Conservation (phyloP, 139 green algal species). For the Gonium pectorale region DNA sequence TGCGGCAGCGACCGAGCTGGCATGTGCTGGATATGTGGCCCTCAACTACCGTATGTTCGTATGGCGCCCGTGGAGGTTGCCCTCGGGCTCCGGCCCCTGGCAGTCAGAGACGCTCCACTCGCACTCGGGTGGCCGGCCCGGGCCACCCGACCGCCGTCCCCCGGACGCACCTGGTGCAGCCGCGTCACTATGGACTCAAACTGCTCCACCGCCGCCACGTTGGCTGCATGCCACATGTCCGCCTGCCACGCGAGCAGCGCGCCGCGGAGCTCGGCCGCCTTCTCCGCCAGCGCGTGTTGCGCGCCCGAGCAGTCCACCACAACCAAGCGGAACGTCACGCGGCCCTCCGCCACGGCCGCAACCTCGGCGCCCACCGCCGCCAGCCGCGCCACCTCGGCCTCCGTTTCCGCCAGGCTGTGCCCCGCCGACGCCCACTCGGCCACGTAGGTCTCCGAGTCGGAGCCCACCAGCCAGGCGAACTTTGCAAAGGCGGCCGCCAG, state of each 20-base stretch:
- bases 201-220: constrained; percentile 38
- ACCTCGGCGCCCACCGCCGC: constrained; percentile 57
- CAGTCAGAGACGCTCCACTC: too few species aligned
- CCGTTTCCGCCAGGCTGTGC: constrained; percentile 72
- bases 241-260: constrained; percentile 49
- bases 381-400: constrained; percentile 66
- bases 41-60: too few species aligned
- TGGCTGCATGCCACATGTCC: constrained; percentile 51
- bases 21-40: too few species aligned
- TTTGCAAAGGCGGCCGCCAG: constrained; percentile 56
- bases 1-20: too few species aligned
- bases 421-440: constrained; percentile 58
- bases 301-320: constrained; percentile 18
- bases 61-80: too few species aligned
- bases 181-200: constrained; percentile 36
- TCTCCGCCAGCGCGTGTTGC: constrained; percentile 30
- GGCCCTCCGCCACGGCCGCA: constrained; percentile 46
- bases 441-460: constrained; percentile 48
- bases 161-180: constrained; percentile 24
- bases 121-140: too few species aligned
- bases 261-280: constrained; percentile 26
- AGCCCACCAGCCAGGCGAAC: constrained; percentile 49
- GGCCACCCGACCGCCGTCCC: too few species aligned
- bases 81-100: too few species aligned
- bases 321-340: constrained; percentile 70